Conservation (phyloP, 2,329 filamentous ascomycete species). For the Alternaria rosae region DNA sequence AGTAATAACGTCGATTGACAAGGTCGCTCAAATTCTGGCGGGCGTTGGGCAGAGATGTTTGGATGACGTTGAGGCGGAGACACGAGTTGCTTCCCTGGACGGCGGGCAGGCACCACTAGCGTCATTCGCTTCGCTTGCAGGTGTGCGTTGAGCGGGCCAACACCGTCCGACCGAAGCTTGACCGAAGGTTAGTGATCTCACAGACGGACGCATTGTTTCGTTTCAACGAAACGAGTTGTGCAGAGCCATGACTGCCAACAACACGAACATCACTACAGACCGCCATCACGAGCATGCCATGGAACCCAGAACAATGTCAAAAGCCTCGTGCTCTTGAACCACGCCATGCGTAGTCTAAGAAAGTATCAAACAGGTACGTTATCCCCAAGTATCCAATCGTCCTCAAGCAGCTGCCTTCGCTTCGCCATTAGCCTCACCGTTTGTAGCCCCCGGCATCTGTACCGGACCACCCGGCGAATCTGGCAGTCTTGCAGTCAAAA, state of each 20-base stretch:
- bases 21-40: constrained; percentile 17
- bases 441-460: constrained; percentile 58
- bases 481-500: constrained; percentile 75
- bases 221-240: background rate
- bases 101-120: constrained; percentile 24
- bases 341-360: background rate
- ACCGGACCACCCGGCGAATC: constrained; percentile 79
- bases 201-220: background rate
- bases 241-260: background rate
- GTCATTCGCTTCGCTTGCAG: constrained; percentile 20
- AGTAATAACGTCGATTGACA: constrained; percentile 4
- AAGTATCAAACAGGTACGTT: background rate
- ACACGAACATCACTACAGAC: background rate
- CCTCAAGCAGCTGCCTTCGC: constrained; percentile 26
- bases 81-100: constrained; percentile 32
- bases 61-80: constrained; percentile 45
- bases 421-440: constrained; percentile 33
- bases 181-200: background rate
- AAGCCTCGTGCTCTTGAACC: background rate
- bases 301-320: background rate
- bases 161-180: constrained; percentile 4
- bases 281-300: background rate
- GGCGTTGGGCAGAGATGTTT: constrained; percentile 36
- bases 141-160: constrained; percentile 9
- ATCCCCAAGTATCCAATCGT: background rate